phyloP scores from a whole-genome alignment of 140 eudicot species.

The Flaveria floridana region DNA sequence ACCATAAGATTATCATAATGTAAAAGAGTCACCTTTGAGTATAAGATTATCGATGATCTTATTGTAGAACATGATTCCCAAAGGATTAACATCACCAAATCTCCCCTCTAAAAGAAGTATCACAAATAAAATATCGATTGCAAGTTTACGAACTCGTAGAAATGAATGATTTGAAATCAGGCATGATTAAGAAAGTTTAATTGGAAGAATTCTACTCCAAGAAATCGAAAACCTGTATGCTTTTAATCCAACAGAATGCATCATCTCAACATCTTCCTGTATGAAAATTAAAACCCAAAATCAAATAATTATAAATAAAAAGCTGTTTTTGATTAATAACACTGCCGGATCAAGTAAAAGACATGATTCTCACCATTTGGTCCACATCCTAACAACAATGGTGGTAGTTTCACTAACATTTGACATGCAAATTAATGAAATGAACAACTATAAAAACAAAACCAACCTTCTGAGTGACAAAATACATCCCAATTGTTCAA shows the following conservation, averaged over 20 bases:
- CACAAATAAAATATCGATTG: too few species aligned
- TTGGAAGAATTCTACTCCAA: constrained; percentile 75
- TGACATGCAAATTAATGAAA: background rate
- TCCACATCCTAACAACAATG: constrained; percentile 38
- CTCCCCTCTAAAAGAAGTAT: background rate
- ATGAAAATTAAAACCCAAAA: background rate
- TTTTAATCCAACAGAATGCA: constrained; percentile 61
- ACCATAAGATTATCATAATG: too few species aligned
- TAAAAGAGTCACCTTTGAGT: constrained; percentile 40
- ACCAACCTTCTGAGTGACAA: constrained; percentile 45
- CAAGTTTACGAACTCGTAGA: too few species aligned
- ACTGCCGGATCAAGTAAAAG: constrained; percentile 35
- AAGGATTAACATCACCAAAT: constrained; percentile 7
- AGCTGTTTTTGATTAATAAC: too few species aligned
- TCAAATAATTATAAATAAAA: background rate
- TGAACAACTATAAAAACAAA: background rate
- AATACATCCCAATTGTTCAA: constrained; percentile 69
- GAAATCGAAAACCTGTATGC: constrained; percentile 69
- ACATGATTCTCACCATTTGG: constrained; percentile 41
- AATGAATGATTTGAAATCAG: too few species aligned
- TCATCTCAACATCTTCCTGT: constrained; percentile 72
- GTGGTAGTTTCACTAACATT: too few species aligned
- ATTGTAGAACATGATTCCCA: background rate
- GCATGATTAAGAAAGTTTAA: constrained; percentile 27
- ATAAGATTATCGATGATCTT: constrained; percentile 42